Conservation (phyloP, 2,329 filamentous ascomycete species). For the Pyricularia grisea region DNA sequence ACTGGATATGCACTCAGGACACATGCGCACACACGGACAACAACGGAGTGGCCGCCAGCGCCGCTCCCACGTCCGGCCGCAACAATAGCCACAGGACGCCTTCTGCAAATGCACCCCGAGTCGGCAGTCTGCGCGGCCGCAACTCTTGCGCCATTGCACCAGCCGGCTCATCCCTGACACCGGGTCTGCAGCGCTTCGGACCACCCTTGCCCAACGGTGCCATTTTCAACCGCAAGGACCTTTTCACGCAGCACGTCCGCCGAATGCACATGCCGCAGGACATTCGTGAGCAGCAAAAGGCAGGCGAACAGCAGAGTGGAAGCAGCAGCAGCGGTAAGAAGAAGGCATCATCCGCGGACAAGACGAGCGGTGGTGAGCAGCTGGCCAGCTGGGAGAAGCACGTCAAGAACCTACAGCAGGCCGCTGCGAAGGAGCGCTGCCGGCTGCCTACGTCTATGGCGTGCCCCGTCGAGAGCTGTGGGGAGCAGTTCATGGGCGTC, state of each 20-base stretch:
- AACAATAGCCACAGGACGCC: background rate
- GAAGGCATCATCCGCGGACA: constrained; percentile 1
- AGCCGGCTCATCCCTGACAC: background rate
- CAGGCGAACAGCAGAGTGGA: background rate
- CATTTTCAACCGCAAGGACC: constrained; percentile 81
- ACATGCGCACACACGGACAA: constrained; percentile 29
- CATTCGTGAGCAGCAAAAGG: constrained; percentile 27
- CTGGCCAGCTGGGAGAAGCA: constrained; percentile 35
- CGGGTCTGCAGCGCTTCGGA: background rate
- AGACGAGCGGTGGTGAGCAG: background rate
- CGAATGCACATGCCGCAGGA: constrained; percentile 64
- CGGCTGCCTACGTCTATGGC: constrained; percentile 46
- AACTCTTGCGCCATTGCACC: constrained; percentile 1
- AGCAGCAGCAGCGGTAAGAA: background rate
- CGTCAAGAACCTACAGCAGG: constrained; percentile 44
- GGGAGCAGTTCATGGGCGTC: constrained; percentile 44
- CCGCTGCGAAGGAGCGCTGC: constrained; percentile 52
- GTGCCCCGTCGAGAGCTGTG: constrained; percentile 56
- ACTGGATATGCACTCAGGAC: constrained; percentile 67
- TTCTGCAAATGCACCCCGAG: background rate
- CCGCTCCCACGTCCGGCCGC: constrained; percentile 13
- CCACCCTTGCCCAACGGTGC: constrained; percentile 37
- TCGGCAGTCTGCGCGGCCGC: constrained; percentile 6
- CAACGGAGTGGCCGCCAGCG: constrained; percentile 1
- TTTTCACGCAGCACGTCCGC: constrained; percentile 79